These are phyloP conservation scores for Saksenaea oblongispora DNA, from an alignment of 371 early-diverging fungal species.

Conservation along the genomic window DNA sequence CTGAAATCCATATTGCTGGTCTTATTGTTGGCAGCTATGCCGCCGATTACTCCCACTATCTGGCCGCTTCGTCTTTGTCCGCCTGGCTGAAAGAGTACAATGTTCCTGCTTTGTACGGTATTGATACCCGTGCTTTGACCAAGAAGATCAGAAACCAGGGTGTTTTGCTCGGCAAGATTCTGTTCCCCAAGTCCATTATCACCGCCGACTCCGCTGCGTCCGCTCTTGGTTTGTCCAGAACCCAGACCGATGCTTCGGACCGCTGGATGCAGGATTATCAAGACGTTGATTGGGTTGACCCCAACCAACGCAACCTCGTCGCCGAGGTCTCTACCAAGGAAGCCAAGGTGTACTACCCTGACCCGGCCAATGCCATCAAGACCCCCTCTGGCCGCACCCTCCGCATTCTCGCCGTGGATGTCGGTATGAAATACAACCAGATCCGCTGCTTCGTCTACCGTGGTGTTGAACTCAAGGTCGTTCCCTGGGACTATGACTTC, in stretches of 20 bases:
- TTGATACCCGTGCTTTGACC: constrained; percentile 93
- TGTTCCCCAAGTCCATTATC: constrained; percentile 78
- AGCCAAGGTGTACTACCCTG: constrained; percentile 74
- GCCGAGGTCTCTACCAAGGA: constrained; percentile 89
- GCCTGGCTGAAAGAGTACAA: constrained; percentile 88
- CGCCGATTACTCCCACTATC: constrained; percentile 88
- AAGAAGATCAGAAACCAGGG: constrained; percentile 85
- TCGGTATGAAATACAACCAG: constrained; percentile 98
- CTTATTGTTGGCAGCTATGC: constrained; percentile 90
- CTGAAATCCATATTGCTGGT: constrained; percentile 82
- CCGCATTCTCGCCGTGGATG: constrained; percentile 90
- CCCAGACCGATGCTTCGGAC: constrained; percentile 46
- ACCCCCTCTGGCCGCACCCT: constrained; percentile 77
- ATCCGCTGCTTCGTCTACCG: constrained; percentile 93
- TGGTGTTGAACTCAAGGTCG: constrained; percentile 91
- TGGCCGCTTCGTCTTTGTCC: constrained; percentile 83
- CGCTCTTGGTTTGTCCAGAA: constrained; percentile 35
- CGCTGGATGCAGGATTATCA: constrained; percentile 71
- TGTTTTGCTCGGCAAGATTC: constrained; percentile 83
- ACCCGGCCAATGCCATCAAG: constrained; percentile 60
- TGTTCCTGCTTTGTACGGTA: constrained; percentile 90
- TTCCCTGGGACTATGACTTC: constrained; percentile 97
- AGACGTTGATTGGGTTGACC: constrained; percentile 89
- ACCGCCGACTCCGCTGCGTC: constrained; percentile 56
- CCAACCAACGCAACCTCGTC: constrained; percentile 89